Base-by-base conservation (phyloP, 2,329 filamentous ascomycete species). In the Penicillium frequentans region DNA sequence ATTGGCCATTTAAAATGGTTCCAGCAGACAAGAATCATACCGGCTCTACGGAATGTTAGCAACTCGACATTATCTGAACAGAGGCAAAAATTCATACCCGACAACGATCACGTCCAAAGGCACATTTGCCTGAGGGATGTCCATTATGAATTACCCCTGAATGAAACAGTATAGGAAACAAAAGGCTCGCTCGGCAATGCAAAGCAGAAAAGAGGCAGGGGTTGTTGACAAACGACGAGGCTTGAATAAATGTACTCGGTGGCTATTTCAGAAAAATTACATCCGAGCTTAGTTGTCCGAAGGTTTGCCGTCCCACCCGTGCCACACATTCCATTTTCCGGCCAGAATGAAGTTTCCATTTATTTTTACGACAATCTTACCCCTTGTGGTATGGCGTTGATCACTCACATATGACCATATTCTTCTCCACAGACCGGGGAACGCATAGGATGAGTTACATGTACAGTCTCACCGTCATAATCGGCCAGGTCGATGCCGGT, bases 51-150 rank as follows among this genome's bases (percentile, higher is more conserved):
- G 2, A 50, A 42, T 1, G 58, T 59, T 35, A 67, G 55, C 48
- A 57, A n/a, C 13, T 16, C 16, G 37, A 55, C 45, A 29, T 33
- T 47, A 50, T 14, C 7, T 23, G 6, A 13, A 19, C 37, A 33
- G 11, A 16, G 13, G 11, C 13, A 19, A 31, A 16, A 16, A 29
- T 24, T 61, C 71, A 53, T 66, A 74, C 72, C 72, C 72, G 58
- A 73, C 72, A 24, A 74, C 52, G 35, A 74, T 57, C 29, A 74
- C 68, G 53, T 71, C 59, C 7, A 74, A 57, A 35, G 71, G 62
- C 26, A 64, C 59, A 52, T 66, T 68, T 39, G 72, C 69, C 52
- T 58, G 61, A 50, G 56, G 50, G 6, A 64, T 48, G 24, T 51
- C 52, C 68, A 70, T 71, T 31, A 13, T 49, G 53, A 55, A 46